Evolutionary conservation across 805 yeast species (phyloP).

Genomic region (Suhomyces emberorum): DNA sequence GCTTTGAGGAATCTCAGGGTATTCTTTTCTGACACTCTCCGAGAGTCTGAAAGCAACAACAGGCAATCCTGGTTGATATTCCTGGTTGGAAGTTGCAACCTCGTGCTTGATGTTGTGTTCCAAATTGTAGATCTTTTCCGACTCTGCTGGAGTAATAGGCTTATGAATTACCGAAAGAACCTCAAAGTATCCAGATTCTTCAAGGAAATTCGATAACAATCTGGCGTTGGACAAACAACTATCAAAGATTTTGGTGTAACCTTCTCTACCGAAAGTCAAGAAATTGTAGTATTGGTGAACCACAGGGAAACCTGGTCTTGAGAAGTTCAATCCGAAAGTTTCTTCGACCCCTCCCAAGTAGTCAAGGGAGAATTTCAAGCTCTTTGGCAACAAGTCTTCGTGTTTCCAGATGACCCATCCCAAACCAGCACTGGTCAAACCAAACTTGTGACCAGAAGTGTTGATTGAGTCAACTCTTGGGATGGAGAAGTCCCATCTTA

Average conservation of each 20-base stretch:
- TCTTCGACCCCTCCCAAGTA: slow-evolving; percentile 89
- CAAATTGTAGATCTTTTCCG: slow-evolving; percentile 16
- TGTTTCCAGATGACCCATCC: slow-evolving; percentile 92
- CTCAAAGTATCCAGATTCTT: slow-evolving; percentile 62
- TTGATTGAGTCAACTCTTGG: slow-evolving; percentile 80
- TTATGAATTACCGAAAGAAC: slow-evolving; percentile 79
- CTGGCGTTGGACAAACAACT: slow-evolving; percentile 72
- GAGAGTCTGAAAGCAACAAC: slow-evolving; percentile 84
- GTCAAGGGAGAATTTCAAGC: slow-evolving; percentile 70
- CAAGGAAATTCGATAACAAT: slow-evolving; percentile 57
- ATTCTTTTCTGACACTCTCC: slow-evolving; percentile 49
- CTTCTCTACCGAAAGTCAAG: slow-evolving; percentile 64
- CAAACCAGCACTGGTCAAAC: slow-evolving; percentile 83
- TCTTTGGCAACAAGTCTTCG: slow-evolving; percentile 59
- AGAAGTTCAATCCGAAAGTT: slow-evolving; percentile 81
- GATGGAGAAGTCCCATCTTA: slow-evolving; percentile 79
- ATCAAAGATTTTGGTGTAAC: slow-evolving; percentile 63
- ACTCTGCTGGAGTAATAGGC: slow-evolving; percentile 28
- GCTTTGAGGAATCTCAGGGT: slow-evolving; percentile 82
- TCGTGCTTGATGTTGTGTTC: slow-evolving; percentile 10
- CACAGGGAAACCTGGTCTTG: slow-evolving; percentile 91
- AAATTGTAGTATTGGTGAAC: slow-evolving; percentile 84
- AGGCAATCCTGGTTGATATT: slow-evolving; percentile 75
- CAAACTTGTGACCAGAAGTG: slow-evolving; percentile 91
- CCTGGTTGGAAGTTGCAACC: slow-evolving; percentile 32